Base-by-base conservation (phyloP, 176 grass and related monocot genomes). In the Raddia guianensis region DNA sequence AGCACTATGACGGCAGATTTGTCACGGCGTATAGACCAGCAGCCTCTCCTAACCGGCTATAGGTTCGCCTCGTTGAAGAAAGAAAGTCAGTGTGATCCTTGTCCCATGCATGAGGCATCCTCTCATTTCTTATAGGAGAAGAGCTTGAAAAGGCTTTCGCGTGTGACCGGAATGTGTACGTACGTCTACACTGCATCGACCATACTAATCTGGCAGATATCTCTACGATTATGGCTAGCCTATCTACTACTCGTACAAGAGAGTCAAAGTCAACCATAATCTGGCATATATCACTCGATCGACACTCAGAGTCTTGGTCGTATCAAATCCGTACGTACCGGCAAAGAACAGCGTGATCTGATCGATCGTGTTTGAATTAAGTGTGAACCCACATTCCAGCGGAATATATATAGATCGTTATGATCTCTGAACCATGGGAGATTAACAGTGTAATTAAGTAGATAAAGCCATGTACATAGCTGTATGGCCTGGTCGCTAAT, bases 1-100 rank as follows among this genome's bases (percentile, higher is more conserved):
- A 71, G 3, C 72, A 76, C 32, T 84, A 42, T 44, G 77, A 42
- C 65, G 82, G 76, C 70, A 76, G 53, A 44, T 85, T 74, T 81
- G 82, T 85, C 82, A 70, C 7, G 70, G 70, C 49, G 68, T 61
- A 56, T 53, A 27, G 49, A 73, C 75, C 49, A n/a, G n/a, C 60
- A 72, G 33, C 19, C 3, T 48, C 27, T 27, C 27, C 27, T 27
- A 27, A 27, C 27, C 27, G 71, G 58, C 56, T 57, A 1, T 27
- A 27, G 63, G 56, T 20, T 79, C 47, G 62, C 65, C 66, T 74
- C 60, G 61, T 74, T 80, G 68, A 66, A 66, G 66, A 77, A 85
- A 79, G 44, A 57, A 57, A 66, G 42, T 76, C 82, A 81, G 7
- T 68, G 86, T 66, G 64, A 65, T 72, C 16, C 60, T 66, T 70